Evolutionary conservation across 2,329 filamentous ascomycete genomes (phyloP).

Genomic region (Alternaria ventricosa): DNA sequence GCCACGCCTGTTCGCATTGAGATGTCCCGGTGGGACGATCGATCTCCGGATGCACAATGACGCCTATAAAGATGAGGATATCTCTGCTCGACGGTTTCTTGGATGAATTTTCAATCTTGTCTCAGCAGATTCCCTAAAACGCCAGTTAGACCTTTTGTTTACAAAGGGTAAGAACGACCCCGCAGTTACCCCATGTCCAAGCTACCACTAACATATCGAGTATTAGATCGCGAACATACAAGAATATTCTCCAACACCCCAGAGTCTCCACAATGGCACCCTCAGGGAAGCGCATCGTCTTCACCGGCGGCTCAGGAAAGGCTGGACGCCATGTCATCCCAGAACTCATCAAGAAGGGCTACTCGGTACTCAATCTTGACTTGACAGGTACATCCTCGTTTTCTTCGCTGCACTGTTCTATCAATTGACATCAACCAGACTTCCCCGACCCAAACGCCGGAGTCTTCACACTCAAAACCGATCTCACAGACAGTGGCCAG

Average conservation of each 20-base stretch:
- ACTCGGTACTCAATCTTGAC: constrained; percentile 64
- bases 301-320: constrained; percentile 58
- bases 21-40: constrained; percentile 16
- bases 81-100: neutral
- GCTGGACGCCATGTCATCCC: constrained; percentile 63
- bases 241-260: neutral
- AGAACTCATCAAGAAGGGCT: constrained; percentile 58
- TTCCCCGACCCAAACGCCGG: constrained; percentile 51
- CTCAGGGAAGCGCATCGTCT: constrained; percentile 50
- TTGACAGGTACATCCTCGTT: constrained; percentile 33
- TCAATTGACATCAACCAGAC: constrained; percentile 22
- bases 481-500: constrained; percentile 63
- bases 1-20: constrained; percentile 12
- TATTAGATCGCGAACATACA: neutral
- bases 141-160: neutral
- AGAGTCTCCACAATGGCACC: constrained; percentile 26
- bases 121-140: neutral
- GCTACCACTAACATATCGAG: neutral
- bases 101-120: neutral
- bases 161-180: neutral
- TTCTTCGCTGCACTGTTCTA: neutral
- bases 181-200: neutral
- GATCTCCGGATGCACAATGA: constrained; percentile 10
- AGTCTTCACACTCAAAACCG: constrained; percentile 62
- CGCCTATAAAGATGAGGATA: constrained; percentile 11